phyloP scores from a whole-genome alignment of 2,329 filamentous ascomycete genomes.

The Alternaria arborescens region DNA sequence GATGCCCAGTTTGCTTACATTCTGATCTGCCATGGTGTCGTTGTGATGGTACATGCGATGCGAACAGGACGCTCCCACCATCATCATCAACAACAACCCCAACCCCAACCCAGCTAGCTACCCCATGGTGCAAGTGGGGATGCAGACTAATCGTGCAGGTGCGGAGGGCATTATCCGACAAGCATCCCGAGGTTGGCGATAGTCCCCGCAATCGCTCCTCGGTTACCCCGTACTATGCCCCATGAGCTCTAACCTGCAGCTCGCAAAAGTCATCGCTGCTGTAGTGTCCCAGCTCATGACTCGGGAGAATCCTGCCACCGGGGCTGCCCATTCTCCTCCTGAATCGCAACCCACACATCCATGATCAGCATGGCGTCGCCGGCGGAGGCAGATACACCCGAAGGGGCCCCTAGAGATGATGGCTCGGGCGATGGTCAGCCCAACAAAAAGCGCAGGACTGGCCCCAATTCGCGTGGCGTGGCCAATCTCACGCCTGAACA shows the following conservation, averaged over 20 bases:
- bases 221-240: neutral
- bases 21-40: constrained; percentile 36
- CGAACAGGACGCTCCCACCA: neutral
- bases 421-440: constrained; percentile 26
- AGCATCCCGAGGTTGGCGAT: neutral
- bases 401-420: constrained; percentile 27
- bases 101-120: neutral
- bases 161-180: constrained; percentile 10
- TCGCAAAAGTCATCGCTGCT: neutral
- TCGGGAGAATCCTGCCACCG: constrained; percentile 7
- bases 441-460: constrained; percentile 48
- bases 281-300: constrained; percentile 19
- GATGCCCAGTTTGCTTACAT: constrained; percentile 46
- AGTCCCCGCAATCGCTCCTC: constrained; percentile 1
- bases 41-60: neutral
- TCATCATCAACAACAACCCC: neutral
- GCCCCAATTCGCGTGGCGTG: constrained; percentile 71
- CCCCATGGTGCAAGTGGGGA: neutral
- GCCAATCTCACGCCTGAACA: constrained; percentile 88
- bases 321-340: neutral
- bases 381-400: constrained; percentile 31
- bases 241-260: neutral
- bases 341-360: constrained; percentile 23
- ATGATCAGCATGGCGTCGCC: constrained; percentile 33
- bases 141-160: neutral